phyloP scores from a whole-genome alignment of 2,329 filamentous ascomycete species.

The Aspergillus nomiae region DNA sequence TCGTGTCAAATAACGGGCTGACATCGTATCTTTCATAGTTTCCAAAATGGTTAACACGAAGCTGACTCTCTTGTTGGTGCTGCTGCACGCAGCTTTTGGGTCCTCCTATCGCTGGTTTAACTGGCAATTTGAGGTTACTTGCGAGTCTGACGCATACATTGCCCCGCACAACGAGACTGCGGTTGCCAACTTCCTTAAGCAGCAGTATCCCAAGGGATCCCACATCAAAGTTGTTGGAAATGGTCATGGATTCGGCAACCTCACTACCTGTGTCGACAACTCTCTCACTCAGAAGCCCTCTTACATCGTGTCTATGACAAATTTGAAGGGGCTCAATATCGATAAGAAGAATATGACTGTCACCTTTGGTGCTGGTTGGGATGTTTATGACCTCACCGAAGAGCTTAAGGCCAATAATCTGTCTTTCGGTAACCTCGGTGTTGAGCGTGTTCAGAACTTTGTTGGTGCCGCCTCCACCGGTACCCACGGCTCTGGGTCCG shows the following conservation, averaged over 20 bases:
- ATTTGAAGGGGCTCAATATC: conserved; percentile 18
- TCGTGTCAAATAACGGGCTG: too few relatives aligned
- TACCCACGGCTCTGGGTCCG: conserved; percentile 20
- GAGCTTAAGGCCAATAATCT: conserved; percentile 18
- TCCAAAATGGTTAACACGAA: background rate
- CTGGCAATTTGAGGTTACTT: conserved; percentile 22
- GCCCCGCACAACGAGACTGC: conserved; percentile 13
- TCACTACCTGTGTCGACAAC: conserved; percentile 19
- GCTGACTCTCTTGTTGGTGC: background rate
- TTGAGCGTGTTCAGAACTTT: conserved; percentile 21
- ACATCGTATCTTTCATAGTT: too few relatives aligned
- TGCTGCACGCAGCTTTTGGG: background rate
- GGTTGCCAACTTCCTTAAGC: conserved; percentile 14
- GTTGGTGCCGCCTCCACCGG: conserved; percentile 21
- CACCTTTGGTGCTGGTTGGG: conserved; percentile 25
- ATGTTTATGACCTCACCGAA: conserved; percentile 18
- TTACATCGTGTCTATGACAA: conserved; percentile 18
- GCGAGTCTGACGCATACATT: conserved; percentile 16
- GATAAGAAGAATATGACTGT: conserved; percentile 18
- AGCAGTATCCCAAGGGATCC: conserved; percentile 14
- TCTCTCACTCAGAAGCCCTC: conserved; percentile 13
- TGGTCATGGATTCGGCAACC: conserved; percentile 23
- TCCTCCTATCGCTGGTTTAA: conserved; percentile 19
- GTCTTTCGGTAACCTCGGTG: conserved; percentile 18
- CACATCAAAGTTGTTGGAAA: conserved; percentile 21